Conservation (phyloP, 441 rosid genomes). For the Metrosideros polymorpha region DNA sequence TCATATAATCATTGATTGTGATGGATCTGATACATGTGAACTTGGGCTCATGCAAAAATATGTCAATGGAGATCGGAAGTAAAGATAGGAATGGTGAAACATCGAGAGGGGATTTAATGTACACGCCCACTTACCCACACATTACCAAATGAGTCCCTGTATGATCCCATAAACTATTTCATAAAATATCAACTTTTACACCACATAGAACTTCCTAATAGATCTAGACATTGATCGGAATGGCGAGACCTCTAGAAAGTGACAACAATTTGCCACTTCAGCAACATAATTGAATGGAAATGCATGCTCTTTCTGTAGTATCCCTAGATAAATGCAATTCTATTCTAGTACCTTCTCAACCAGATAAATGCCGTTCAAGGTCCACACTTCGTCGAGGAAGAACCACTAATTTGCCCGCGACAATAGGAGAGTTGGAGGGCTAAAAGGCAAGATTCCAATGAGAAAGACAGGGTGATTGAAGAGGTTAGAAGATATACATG, state of each 20-base stretch:
- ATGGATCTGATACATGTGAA: neutral
- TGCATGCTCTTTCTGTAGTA: neutral
- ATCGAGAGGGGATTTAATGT: neutral
- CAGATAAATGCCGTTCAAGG: neutral
- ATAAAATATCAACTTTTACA: neutral
- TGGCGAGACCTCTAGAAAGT: neutral
- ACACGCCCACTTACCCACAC: neutral
- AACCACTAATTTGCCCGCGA: neutral
- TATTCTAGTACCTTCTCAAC: neutral
- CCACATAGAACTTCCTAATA: neutral
- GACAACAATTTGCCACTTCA: neutral
- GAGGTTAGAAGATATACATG: conserved; percentile 11
- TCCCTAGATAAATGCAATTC: neutral
- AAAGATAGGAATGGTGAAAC: neutral
- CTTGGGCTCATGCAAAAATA: neutral
- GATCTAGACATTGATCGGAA: neutral
- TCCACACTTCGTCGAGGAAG: neutral
- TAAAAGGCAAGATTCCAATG: neutral
- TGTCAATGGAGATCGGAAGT: neutral
- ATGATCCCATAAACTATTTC: neutral
- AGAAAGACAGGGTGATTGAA: neutral
- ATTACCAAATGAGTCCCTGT: neutral
- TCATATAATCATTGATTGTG: neutral
- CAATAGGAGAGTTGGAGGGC: neutral
- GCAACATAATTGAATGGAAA: neutral